Base-by-base conservation (phyloP, 1,284 basidiomycete species). In the Schizopora paradoxa region DNA sequence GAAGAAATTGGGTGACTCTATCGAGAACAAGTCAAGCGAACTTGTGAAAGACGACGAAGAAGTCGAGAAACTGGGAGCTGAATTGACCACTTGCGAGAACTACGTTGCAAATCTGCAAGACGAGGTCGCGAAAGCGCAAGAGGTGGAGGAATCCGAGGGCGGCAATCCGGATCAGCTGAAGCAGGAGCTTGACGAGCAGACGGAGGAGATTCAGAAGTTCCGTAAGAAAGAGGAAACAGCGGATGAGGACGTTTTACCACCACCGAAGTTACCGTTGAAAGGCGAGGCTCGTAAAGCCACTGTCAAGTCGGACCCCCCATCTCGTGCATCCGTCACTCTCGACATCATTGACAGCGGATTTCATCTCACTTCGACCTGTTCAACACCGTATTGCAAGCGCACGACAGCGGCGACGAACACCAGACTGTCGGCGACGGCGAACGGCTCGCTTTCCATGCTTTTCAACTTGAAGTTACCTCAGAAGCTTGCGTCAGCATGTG, bases 141-240 rank as follows among this genome's bases (percentile, higher is more conserved):
- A 68, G 1, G 78, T 78, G 1, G 79, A 76, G 6, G 86, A 91
- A 57, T 81, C 80, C 52, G 82, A 82, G 26, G 86, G 86, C 57
- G 91, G 95, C 22, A 83, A 86, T 50, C 66, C 96, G 11, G 79
- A 84, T 18, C 68, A 76, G 26, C 72, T 90, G 54, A 95, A 95
- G 65, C 63, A 66, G 18, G 77, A 91, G 55, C 68, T 98, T 3
- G 91, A 96, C 48, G 77, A 79, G 57, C 88, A 91, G 65, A 78
- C 77, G 33, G 77, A 79, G 41, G 74, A 81, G 47, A 87, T 96
- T 51, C 86, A 91, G 55, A 77, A 77, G 14, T 98, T 97, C 74
- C 74, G 86, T 52, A 74, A 85, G 56, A 81, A 82, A 50, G 88
- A 97, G 80, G 92, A 87, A 47, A 33, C 23, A 2, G 33, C 33